phyloP scores from a whole-genome alignment of 2,329 filamentous ascomycete species.

The Plenodomus lindquistii region DNA sequence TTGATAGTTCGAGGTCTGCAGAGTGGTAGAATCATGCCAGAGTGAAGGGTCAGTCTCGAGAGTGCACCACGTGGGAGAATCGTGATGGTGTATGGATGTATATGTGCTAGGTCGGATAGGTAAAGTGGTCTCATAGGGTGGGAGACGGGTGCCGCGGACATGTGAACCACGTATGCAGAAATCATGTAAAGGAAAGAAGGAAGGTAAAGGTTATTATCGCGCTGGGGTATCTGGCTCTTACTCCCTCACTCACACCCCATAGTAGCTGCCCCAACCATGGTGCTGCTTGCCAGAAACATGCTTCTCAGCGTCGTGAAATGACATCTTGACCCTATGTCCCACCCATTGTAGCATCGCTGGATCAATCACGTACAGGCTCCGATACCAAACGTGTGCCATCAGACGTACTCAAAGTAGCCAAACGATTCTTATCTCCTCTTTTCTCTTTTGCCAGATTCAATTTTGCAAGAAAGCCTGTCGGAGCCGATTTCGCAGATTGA shows the following conservation, averaged over 20 bases:
- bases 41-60: background rate
- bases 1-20: background rate
- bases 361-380: background rate
- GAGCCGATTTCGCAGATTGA: constrained; percentile 13
- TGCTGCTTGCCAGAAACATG: background rate
- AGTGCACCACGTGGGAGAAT: background rate
- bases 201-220: too few relatives aligned
- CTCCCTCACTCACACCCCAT: too few relatives aligned
- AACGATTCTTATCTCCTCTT: constrained; percentile 42
- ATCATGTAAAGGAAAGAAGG: too few relatives aligned
- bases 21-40: background rate
- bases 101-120: background rate
- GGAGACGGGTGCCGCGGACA: background rate
- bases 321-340: constrained; percentile 18
- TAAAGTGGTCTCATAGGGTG: background rate
- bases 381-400: constrained; percentile 20
- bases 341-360: constrained; percentile 4
- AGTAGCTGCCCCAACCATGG: background rate
- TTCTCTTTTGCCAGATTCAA: constrained; percentile 48
- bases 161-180: background rate
- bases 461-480: constrained; percentile 46
- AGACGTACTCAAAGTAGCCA: constrained; percentile 18
- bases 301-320: too few relatives aligned
- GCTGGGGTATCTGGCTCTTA: too few relatives aligned
- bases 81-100: too few relatives aligned